A percentile compares a stretch with the other conserved stretches of the same genome.
These are phyloP conservation scores for Leptographium lundbergii DNA, from an alignment of 2,329 filamentous ascomycete genomes.

Conservation along the genomic window DNA sequence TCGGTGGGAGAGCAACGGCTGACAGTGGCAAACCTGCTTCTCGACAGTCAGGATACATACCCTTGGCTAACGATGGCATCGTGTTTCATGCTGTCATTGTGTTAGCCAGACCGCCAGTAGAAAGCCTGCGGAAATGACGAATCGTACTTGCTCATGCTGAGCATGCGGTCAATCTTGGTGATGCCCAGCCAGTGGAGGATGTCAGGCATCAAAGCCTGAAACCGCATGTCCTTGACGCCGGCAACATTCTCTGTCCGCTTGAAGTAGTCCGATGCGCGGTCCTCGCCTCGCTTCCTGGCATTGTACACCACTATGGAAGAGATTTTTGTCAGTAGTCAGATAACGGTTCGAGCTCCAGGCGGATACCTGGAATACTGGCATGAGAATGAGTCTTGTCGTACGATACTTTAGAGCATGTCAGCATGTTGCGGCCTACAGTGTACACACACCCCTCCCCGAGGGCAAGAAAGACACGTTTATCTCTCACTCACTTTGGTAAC, in stretches of 20 bases:
- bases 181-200: conserved; percentile 97
- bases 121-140: not conserved
- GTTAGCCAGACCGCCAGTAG: conserved; percentile 1
- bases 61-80: conserved; percentile 78
- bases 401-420: conserved; percentile 9
- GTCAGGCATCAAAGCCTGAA: conserved; percentile 96
- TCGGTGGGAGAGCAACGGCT: too few species aligned
- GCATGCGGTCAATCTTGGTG: conserved; percentile 95
- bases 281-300: conserved; percentile 64
- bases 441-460: not conserved
- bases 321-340: not conserved
- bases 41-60: conserved; percentile 25
- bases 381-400: conserved; percentile 5
- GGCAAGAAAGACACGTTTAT: not conserved
- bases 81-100: conserved; percentile 63
- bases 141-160: conserved; percentile 90
- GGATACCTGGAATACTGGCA: not conserved
- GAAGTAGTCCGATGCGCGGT: conserved; percentile 86
- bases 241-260: conserved; percentile 96
- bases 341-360: too few species aligned
- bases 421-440: not conserved
- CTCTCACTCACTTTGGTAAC: conserved; percentile 70
- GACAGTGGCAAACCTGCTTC: too few species aligned
- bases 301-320: conserved; percentile 53
- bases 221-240: conserved; percentile 92